Evolutionary conservation across 805 yeast genomes (phyloP), one percentile per base, ranked within the genome.

Genomic region (Spathaspora passalidarum): DNA sequence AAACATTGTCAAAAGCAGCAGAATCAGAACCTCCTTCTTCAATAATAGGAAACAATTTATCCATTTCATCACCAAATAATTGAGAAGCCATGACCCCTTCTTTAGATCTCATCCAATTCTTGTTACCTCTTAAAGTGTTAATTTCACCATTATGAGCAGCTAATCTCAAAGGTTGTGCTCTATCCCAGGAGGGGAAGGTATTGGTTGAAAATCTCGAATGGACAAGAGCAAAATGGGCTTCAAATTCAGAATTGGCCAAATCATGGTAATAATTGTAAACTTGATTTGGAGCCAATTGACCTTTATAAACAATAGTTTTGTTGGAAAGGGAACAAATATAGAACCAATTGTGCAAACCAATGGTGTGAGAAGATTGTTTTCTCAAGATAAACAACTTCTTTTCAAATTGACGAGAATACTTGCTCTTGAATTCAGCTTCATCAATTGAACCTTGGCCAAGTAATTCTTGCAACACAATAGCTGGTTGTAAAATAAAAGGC

Each of bases 131-230:
- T 62, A 92, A 73, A 35, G 99, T 92, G 71, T 92, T 92, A 67
- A 92, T 94, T 71, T 92, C 99, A 77, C 99, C 99, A 66, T 92
- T 92, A 72, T 92, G 99, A 34, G 99, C 99, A 25, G 96, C 88
- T 86, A 95, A 85, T 67, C 98, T 79, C 61, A 92, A 78, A 41
- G 99, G 99, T 71, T 92, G 99, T 19, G 99, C 98, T 69, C 99
- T 82, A 71, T 94, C 99, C 99, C 99, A 92, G n/a, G 97, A 89
- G 40, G 99, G 99, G 81, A 92, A 92, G 41, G 99, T 92, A 69
- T 92, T 92, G 25, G 99, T 92, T 47, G 97, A 90, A 77, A 92
- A 92, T 65, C 99, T 82, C 19, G 98, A 91, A 73, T 92, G 99
- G 43, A 92, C 98, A 36, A 92, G 78, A 13, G 97, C 96, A 76